Evolutionary conservation across 768 basidiomycete genomes (phyloP).

Genomic region (Russula ochroleuca): DNA sequence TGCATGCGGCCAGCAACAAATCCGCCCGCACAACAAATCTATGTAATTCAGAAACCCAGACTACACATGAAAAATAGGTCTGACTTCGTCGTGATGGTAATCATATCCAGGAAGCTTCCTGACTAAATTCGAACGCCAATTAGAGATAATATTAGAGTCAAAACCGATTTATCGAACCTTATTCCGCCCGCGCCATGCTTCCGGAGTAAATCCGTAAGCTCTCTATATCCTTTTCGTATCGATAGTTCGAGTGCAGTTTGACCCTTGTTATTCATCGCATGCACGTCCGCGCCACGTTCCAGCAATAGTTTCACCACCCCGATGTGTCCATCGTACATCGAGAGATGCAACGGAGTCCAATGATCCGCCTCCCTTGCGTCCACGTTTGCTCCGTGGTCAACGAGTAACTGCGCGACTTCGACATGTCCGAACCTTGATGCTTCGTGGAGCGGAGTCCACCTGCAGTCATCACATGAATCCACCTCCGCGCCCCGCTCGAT

Average conservation of each 20-base stretch:
- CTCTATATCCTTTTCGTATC: not conserved
- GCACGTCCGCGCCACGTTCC: not conserved
- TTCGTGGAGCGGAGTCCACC: not conserved
- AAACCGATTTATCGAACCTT: too few relatives aligned
- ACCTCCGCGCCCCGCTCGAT: not conserved
- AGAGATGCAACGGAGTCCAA: not conserved
- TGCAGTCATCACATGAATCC: not conserved
- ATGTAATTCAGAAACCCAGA: too few relatives aligned
- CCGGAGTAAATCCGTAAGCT: not conserved
- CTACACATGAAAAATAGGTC: too few relatives aligned
- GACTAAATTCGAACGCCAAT: too few relatives aligned
- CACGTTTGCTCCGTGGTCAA: not conserved
- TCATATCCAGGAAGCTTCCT: too few relatives aligned
- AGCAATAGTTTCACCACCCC: not conserved
- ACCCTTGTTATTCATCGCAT: not conserved
- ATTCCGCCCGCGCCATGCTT: not conserved
- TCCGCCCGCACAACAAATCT: too few relatives aligned
- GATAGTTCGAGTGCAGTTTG: not conserved
- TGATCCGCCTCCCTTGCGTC: not conserved
- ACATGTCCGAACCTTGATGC: not conserved
- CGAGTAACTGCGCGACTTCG: not conserved
- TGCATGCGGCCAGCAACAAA: too few relatives aligned
- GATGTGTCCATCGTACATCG: not conserved
- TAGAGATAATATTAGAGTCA: too few relatives aligned
- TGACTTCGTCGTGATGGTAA: too few relatives aligned